Evolutionary conservation across 306 rosid genomes (phyloP), one percentile per base, ranked within the genome.

Genomic region (Acmispon strigosus): DNA sequence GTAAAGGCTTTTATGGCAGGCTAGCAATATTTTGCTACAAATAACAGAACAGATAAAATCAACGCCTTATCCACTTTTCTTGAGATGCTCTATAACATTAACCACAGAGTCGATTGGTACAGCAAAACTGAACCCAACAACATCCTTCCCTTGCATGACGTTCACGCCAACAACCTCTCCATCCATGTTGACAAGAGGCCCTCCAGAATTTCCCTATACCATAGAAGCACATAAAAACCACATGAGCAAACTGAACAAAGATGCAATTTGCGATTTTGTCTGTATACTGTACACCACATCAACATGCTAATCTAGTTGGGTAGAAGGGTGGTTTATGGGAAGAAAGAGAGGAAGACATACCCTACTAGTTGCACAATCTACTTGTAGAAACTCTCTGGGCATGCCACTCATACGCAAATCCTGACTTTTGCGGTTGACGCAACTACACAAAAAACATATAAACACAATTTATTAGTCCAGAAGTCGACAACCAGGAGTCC

Each of bases 191-290:
- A 89, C 91, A 65, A 94, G 87, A 32, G 99, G 96, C 5, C 97
- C 97, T 69, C 99, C 99, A 72, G 95, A 91, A 83, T 84, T 94
- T 41, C 97, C 99, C 97, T 94, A 78, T 50, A 71, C 56, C 83
- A 66, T 9, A 49, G 49, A 37, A 10, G 63, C 42, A 53, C 7
- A 51, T 49, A 52, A 42, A 39, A 39, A 39, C n/a, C 43, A 39
- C 11, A 39, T 12, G 3, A 39, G 43, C 10, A 39, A 39, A 39
- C 43, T 39, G 43, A 39, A 9, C 43, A 39, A 39, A 42, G 15
- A 58, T 32, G 18, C 37, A 36, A 37, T 39, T 61, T 60, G 10
- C 15, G 4, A 55, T 61, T 81, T 61, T 42, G 1, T 67, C 16
- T 22, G 45, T 48, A 47, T 24, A 37, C 10, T 22, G 45, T 48